These are phyloP conservation scores for Stachybotrys echinatus DNA, from an alignment of 2,329 filamentous ascomycete species.

Conservation along the genomic window DNA sequence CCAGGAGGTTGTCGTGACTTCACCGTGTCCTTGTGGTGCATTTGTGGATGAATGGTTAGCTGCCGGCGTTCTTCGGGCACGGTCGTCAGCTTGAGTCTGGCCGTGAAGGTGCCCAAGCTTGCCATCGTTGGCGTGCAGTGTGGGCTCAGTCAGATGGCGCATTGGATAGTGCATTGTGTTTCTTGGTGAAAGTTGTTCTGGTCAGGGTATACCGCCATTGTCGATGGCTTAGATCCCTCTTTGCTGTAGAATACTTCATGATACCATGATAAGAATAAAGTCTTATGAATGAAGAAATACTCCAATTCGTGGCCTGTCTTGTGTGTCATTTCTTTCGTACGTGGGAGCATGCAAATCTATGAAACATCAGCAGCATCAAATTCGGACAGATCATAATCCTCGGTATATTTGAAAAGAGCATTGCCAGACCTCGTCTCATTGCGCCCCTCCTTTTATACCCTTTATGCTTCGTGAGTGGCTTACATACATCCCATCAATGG, in stretches of 20 bases:
- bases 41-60: constrained; percentile 42
- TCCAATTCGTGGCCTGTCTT: too few species aligned
- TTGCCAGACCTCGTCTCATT: neutral
- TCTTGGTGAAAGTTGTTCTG: too few species aligned
- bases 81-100: constrained; percentile 37
- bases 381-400: neutral
- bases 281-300: neutral
- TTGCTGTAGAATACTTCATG: neutral
- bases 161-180: too few species aligned
- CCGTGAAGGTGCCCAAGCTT: constrained; percentile 41
- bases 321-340: too few species aligned
- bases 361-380: neutral
- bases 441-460: neutral
- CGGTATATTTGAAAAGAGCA: neutral
- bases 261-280: neutral
- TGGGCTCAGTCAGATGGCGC: too few species aligned
- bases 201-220: too few species aligned
- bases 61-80: constrained; percentile 34
- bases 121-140: too few species aligned
- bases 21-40: too few species aligned
- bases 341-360: too few species aligned
- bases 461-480: constrained; percentile 11
- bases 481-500: constrained; percentile 48
- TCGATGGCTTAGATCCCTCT: neutral
- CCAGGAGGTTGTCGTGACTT: too few species aligned